Conservation (phyloP, 768 basidiomycete genomes). For the Hemileccinum impolitum region DNA sequence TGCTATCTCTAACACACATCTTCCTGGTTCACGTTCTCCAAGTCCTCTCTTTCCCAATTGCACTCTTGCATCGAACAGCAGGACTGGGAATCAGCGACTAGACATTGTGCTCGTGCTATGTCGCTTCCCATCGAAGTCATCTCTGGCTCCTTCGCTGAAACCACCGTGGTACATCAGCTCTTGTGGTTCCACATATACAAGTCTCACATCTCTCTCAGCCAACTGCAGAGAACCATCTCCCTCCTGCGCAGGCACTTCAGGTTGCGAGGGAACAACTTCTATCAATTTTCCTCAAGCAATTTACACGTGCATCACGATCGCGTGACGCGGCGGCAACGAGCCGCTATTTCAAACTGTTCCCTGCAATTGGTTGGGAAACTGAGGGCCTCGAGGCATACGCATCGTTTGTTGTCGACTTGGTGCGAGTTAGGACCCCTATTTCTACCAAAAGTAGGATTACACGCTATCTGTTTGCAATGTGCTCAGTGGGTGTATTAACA, state of each 20-base stretch:
- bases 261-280: slow-evolving; percentile 73
- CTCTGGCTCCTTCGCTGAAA: slow-evolving; percentile 81
- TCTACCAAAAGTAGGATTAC: slow-evolving; percentile 71
- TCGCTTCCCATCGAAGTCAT: slow-evolving; percentile 73
- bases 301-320: slow-evolving; percentile 74
- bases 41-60: slow-evolving; percentile 63
- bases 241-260: slow-evolving; percentile 81
- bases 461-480: slow-evolving; percentile 5
- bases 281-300: slow-evolving; percentile 72
- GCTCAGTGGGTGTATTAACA: slow-evolving; percentile 31
- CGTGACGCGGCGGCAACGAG: slow-evolving; percentile 85
- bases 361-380: slow-evolving; percentile 88
- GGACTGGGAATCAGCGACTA: slow-evolving; percentile 95
- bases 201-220: slow-evolving; percentile 51
- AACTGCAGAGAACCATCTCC: slow-evolving; percentile 80
- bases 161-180: slow-evolving; percentile 67
- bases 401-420: slow-evolving; percentile 87
- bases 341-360: slow-evolving; percentile 96
- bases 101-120: slow-evolving; percentile 91
- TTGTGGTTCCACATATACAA: not conserved
- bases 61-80: slow-evolving; percentile 65
- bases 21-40: slow-evolving; percentile 25
- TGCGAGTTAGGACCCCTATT: slow-evolving; percentile 71
- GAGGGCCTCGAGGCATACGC: slow-evolving; percentile 93
- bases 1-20: slow-evolving; percentile 20